These are phyloP conservation scores for Claviceps sp. DNA, from an alignment of 2,329 filamentous ascomycete genomes.

Conservation along the genomic window DNA sequence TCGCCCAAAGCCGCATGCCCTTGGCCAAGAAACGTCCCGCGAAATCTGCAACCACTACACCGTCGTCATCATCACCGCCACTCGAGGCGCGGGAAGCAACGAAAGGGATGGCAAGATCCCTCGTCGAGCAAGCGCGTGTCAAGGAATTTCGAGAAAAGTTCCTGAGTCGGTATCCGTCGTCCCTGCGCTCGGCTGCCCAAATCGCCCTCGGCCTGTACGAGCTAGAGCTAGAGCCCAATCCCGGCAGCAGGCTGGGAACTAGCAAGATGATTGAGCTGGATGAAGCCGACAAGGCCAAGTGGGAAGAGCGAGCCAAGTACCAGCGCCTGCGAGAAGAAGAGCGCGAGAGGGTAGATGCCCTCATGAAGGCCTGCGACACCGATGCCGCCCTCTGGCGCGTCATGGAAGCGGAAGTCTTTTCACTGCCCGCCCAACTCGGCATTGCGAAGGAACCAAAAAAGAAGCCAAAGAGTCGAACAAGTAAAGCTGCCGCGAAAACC, in stretches of 20 bases:
- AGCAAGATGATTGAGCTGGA: constrained; percentile 17
- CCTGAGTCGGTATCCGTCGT: constrained; percentile 23
- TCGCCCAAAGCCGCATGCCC: constrained; percentile 22
- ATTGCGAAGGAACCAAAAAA: constrained; percentile 18
- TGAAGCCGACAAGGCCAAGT: constrained; percentile 17
- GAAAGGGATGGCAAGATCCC: constrained; percentile 13
- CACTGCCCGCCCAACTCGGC: constrained; percentile 41
- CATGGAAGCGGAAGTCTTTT: constrained; percentile 54
- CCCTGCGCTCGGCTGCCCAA: constrained; percentile 26
- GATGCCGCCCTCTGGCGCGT: constrained; percentile 55
- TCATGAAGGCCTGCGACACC: constrained; percentile 41
- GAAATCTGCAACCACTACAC: not conserved
- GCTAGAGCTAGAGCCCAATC: constrained; percentile 17
- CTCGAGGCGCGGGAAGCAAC: not conserved
- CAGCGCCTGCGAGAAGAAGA: constrained; percentile 31
- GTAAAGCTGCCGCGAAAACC: not conserved
- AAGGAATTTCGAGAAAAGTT: constrained; percentile 22
- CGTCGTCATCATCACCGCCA: not conserved
- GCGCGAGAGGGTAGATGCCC: constrained; percentile 34
- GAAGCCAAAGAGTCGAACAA: not conserved
- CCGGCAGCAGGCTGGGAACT: constrained; percentile 11
- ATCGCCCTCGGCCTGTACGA: constrained; percentile 26
- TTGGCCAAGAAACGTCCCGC: constrained; percentile 12
- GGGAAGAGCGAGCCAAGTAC: constrained; percentile 21
- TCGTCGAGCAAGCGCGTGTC: constrained; percentile 20